Conservation (phyloP, 2,329 filamentous ascomycete genomes). For the Ophiostoma australiae region DNA sequence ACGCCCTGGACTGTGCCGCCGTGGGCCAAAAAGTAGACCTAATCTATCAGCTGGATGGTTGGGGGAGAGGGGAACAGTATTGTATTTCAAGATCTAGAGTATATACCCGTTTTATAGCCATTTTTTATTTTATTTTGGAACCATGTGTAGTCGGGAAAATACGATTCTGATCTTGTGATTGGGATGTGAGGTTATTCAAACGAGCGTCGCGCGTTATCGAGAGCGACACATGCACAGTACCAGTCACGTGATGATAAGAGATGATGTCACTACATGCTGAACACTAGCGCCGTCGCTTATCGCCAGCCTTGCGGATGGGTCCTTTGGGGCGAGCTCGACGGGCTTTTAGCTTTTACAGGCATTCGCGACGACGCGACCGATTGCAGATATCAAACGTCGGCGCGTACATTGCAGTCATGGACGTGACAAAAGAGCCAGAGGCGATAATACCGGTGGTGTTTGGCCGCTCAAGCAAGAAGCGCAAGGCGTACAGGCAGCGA, state of each 20-base stretch:
- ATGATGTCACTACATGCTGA: slow-evolving; percentile 6
- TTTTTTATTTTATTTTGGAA: slow-evolving; percentile 7
- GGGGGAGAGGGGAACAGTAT: not conserved
- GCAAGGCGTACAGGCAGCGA: slow-evolving; percentile 55
- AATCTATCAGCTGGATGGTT: not conserved
- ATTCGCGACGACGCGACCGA: not conserved
- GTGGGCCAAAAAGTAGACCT: slow-evolving; percentile 62
- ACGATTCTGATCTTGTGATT: not conserved
- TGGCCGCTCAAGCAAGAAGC: slow-evolving; percentile 51
- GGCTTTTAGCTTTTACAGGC: not conserved
- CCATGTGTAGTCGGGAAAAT: not conserved
- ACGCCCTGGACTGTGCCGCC: slow-evolving; percentile 63
- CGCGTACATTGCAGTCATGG: slow-evolving; percentile 14
- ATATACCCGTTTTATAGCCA: slow-evolving; percentile 28
- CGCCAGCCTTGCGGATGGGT: slow-evolving; percentile 11
- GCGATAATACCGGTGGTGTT: slow-evolving; percentile 44
- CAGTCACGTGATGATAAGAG: slow-evolving; percentile 8
- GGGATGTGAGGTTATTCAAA: slow-evolving; percentile 5
- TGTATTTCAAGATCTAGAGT: not conserved
- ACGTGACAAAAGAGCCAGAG: slow-evolving; percentile 23
- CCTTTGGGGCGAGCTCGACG: not conserved
- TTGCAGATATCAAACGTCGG: not conserved
- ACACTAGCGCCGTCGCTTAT: not conserved
- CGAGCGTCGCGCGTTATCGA: not conserved
- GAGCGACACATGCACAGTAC: too few species aligned